Evolutionary conservation across 768 basidiomycete genomes (phyloP), one percentile per base, ranked within the genome.

Genomic region (Lactarius trivialis): DNA sequence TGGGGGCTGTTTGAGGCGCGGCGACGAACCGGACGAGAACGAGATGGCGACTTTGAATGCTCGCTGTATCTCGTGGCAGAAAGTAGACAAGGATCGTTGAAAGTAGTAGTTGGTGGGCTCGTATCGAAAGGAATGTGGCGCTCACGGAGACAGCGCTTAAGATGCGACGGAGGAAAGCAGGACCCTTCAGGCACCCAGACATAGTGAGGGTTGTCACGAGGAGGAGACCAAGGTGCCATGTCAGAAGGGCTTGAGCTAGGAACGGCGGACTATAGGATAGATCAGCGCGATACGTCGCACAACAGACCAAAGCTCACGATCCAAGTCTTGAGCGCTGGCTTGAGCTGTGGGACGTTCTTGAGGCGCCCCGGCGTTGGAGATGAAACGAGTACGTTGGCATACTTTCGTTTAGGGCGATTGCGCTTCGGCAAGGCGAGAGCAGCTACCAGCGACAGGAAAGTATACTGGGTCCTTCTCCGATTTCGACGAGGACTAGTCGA

Each of bases 111-210:
- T 56, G 33, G 26, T 28, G 5, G 8, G 9, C 17, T 9, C 7
- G 17, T 32, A 15, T 33, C 48, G 4, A 24, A n/a, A 6, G 28
- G 45, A 15, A 60, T 48, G 26, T 54, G 56, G 9, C 55, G 65
- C 36, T 41, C 57, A 4, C 41, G 53, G 28, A 67, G 53, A 41
- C 36, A 37, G 24, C 36, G 36, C 32, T 50, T 45, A n/a, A 67
- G 53, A 43, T 67, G 62, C 0, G 36, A 53, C 33, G 66, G 66
- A 60, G 66, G 66, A 55, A 67, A 66, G 34, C 43, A 65, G 15
- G 66, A 67, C 21, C 66, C 66, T 33, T 67, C 66, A 24, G 66
- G 64, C 1, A 61, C 58, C 66, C 66, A 67, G 49, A 62, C 50
- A 24, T 61, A 50, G 14, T 45, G n/a, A 30, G 54, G 36, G 11